Conservation (phyloP, 2,329 filamentous ascomycete genomes). For the Didymella segeticola region DNA sequence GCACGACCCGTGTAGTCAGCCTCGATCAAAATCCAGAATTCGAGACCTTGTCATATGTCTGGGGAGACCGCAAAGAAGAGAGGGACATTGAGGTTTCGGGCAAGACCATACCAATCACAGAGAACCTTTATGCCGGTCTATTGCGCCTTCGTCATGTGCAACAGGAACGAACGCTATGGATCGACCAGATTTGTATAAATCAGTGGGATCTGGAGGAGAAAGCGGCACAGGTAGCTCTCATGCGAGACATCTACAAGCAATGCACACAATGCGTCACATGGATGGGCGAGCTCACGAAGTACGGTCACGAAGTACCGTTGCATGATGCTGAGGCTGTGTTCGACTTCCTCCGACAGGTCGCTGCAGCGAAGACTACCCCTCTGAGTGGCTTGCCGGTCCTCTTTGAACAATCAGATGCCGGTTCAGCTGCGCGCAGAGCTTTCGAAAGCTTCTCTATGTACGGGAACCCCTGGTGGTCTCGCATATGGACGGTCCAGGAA, state of each 20-base stretch:
- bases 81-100: conserved; percentile 17
- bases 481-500: conserved; percentile 32
- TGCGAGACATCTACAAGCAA: conserved; percentile 35
- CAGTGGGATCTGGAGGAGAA: conserved; percentile 33
- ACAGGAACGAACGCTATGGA: conserved; percentile 24
- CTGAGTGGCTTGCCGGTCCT: conserved; percentile 7
- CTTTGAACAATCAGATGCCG: conserved; percentile 8
- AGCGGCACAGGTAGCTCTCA: conserved; percentile 31
- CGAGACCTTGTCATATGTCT: conserved; percentile 32
- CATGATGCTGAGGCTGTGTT: conserved; percentile 19
- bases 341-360: conserved; percentile 19
- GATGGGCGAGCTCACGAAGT: conserved; percentile 28
- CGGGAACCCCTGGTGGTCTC: conserved; percentile 28
- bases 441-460: conserved; percentile 23
- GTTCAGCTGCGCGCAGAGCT: conserved; percentile 13
- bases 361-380: neutral
- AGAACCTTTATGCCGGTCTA: conserved; percentile 25
- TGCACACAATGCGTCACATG: conserved; percentile 30
- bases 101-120: conserved; percentile 13
- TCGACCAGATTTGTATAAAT: conserved; percentile 42
- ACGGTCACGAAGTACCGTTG: neutral
- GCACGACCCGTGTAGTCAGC: conserved; percentile 7
- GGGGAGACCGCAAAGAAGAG: conserved; percentile 20
- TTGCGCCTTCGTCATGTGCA: conserved; percentile 21
- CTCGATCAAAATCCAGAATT: conserved; percentile 13